These are phyloP conservation scores for Choanephora cucurbitarum DNA, from an alignment of 371 early-diverging fungal species.

Conservation along the genomic window DNA sequence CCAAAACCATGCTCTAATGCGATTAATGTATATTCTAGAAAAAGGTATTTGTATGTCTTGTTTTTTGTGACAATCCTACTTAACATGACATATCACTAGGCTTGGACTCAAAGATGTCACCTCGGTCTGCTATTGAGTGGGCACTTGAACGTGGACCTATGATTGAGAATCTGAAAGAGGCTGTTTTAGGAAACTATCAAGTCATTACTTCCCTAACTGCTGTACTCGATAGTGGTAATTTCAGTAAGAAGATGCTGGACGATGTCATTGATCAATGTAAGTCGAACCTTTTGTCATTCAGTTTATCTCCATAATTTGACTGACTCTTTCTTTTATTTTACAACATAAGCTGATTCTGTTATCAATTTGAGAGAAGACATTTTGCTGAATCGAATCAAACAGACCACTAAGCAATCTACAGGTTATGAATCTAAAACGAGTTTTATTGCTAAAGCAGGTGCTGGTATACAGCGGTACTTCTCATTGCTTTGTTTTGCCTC, in stretches of 20 bases:
- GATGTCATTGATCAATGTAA: conserved; percentile 60
- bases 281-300: no score
- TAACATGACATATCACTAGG: conserved; percentile 15
- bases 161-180: conserved; percentile 58
- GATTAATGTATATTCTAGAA: conserved; percentile 60
- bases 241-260: conserved; percentile 57
- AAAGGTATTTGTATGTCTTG: conserved; percentile 31
- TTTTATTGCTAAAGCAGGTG: conserved; percentile 46
- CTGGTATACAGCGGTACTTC: conserved; percentile 65
- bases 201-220: conserved; percentile 48
- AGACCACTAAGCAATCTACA: conserved; percentile 31
- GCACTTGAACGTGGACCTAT: conserved; percentile 51
- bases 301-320: no score
- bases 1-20: conserved; percentile 54
- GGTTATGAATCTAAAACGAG: conserved; percentile 31
- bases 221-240: conserved; percentile 53
- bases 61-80: no score
- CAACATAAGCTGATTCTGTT: conserved; percentile 63
- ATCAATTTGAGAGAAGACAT: conserved; percentile 69
- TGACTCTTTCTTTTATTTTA: no score
- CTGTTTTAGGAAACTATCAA: conserved; percentile 64
- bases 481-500: conserved; percentile 61
- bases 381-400: conserved; percentile 58
- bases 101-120: conserved; percentile 36
- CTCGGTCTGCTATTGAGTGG: conserved; percentile 63